Base-by-base conservation (phyloP, 768 basidiomycete genomes). In the Rhodosporidiobolus sp. region DNA sequence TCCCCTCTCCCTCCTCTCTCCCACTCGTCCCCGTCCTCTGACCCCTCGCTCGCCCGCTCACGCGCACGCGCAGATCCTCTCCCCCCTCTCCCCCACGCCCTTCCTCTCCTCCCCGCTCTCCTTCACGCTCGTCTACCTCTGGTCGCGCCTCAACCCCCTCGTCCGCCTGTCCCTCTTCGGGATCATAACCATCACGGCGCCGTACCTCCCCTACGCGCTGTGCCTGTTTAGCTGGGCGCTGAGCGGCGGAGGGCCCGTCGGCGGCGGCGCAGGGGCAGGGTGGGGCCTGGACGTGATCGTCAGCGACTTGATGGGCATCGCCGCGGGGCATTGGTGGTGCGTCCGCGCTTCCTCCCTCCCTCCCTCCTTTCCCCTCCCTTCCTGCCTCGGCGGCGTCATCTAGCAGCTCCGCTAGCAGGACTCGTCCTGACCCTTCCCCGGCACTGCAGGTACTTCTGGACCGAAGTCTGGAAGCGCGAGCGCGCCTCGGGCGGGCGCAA, bases 121-220 rank as follows among this genome's bases (percentile, higher is more conserved):
- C 10, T 77, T 78, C 72, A 78, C 75, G 93, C 90, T 95, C 6
- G 96, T 97, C 52, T 99, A 99, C 81, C 85, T 98, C 70, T 99
- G 96, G 96, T 93, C 94, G 26, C 85, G 95, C 64, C 86, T 94
- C 30, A 95, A 99, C 80, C 94, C 95, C 6, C 88, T 89, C 8
- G 92, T 93, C 7, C 92, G 92, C n/a, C 93, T 99, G 69, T 94
- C 92, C 5, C 86, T 99, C 24, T 96, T 99, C 77, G 95, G 95
- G 16, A 84, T 98, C 35, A 85, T 98, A 78, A 97, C 92, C 7
- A 94, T 99, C 79, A 90, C 92, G 0, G 95, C 95, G 0, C 92
- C 95, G 0, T 97, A 99, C 81, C 88, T 99, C 11, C 95, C 95
- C 4, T 82, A 94, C 43, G 93, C 92, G 0, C 88, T 98, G 46